Conservation (phyloP, 2,329 filamentous ascomycete species). For the Proliferodiscus dingleyae region DNA sequence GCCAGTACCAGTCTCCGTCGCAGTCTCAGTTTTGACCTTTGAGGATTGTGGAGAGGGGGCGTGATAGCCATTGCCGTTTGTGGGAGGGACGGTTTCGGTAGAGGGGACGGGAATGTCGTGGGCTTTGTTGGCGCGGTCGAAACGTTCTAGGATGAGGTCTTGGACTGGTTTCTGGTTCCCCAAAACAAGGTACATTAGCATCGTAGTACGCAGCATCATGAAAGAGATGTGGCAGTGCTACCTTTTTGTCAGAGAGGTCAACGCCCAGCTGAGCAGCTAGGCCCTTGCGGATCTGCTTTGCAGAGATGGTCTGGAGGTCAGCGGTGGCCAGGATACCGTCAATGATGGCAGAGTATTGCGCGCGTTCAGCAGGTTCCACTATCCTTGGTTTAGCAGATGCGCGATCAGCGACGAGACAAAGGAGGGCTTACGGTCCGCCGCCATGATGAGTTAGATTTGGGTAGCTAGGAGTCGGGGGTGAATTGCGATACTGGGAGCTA, state of each 20-base stretch:
- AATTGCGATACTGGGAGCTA: neutral
- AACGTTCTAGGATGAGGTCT: constrained; percentile 49
- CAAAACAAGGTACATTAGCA: constrained; percentile 4
- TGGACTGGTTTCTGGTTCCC: constrained; percentile 43
- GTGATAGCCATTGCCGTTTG: constrained; percentile 13
- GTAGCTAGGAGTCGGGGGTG: neutral
- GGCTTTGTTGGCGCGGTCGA: constrained; percentile 40
- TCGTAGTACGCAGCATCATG: neutral
- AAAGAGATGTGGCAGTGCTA: constrained; percentile 8
- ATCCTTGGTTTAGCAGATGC: neutral
- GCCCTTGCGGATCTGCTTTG: constrained; percentile 34
- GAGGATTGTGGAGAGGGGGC: constrained; percentile 4
- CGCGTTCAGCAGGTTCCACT: constrained; percentile 28
- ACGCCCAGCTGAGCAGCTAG: constrained; percentile 29
- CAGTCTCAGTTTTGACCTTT: constrained; percentile 15
- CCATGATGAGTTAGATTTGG: no score
- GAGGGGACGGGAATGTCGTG: constrained; percentile 6
- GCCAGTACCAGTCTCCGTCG: no score
- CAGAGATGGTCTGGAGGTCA: constrained; percentile 35
- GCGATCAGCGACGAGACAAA: neutral
- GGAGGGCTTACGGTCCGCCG: neutral
- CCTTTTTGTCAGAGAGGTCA: constrained; percentile 36
- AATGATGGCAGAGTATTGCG: constrained; percentile 35
- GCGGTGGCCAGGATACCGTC: constrained; percentile 33
- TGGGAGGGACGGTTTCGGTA: constrained; percentile 12